Evolutionary conservation across 1,284 basidiomycete genomes (phyloP).

Genomic region (Microbotryum silenes-acaulis): DNA sequence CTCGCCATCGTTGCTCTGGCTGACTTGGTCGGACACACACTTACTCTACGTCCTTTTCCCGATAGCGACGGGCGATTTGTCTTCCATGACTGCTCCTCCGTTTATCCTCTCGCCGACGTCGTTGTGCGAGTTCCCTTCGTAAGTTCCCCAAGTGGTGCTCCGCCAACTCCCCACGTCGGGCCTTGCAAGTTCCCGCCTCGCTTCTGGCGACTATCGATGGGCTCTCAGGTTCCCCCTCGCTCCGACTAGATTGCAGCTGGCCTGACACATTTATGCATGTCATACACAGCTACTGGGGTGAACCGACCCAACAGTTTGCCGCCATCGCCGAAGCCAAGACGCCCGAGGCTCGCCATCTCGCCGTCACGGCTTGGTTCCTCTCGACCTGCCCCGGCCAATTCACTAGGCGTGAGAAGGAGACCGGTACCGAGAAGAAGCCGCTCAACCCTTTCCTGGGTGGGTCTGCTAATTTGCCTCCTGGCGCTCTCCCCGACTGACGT

Average conservation of each 20-base stretch:
- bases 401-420: conserved; percentile 35
- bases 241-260: neutral
- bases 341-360: conserved; percentile 61
- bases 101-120: conserved; percentile 44
- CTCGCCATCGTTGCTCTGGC: conserved; percentile 7
- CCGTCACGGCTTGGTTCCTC: conserved; percentile 85
- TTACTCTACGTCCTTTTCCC: neutral
- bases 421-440: conserved; percentile 73
- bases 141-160: neutral
- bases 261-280: neutral
- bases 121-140: neutral
- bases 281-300: conserved; percentile 60
- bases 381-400: conserved; percentile 43
- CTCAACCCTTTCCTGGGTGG: conserved; percentile 21
- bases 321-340: conserved; percentile 67
- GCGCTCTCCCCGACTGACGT: conserved; percentile 14
- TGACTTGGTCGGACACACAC: conserved; percentile 1
- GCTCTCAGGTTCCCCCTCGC: conserved; percentile 60
- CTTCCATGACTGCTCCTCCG: conserved; percentile 81
- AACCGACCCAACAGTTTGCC: conserved; percentile 41
- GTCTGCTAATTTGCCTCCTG: neutral
- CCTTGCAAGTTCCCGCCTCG: neutral
- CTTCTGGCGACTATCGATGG: conserved; percentile 27
- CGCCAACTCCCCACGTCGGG: neutral
- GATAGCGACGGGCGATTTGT: conserved; percentile 84